Base-by-base conservation (phyloP, 768 basidiomycete species). In the Pulveroboletus ravenelii region DNA sequence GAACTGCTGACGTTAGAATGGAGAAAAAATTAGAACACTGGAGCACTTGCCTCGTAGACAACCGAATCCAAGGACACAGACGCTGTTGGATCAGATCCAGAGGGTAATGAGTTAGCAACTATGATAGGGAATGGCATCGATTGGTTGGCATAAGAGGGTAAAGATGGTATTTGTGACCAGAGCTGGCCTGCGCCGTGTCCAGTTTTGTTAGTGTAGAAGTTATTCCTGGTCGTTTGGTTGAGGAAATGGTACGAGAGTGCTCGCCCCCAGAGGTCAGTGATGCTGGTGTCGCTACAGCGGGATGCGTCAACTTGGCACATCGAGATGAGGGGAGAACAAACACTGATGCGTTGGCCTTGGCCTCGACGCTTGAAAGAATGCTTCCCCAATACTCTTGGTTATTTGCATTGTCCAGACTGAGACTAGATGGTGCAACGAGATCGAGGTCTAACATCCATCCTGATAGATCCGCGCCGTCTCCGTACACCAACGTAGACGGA, bases 161-260 rank as follows among this genome's bases (percentile, higher is more conserved):
- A 72, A 18, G 60, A 55, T 2, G 77, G 72, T 32, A 86, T 74
- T 13, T 79, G 61, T 3, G 84, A 85, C 79, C 84, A 84, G 10
- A 85, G 73, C 49, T 84, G 77, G 6, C 85, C 86, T n/a, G 84
- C 81, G n/a, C 85, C 85, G 53, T 89, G 86, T 23, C 20, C 20
- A 23, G 20, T 23, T 23, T 23, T 2, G 20, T 23, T 23, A 23
- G 20, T 23, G 20, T 23, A 23, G 4, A 23, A 23, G 20, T 23
- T 23, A 4, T 4, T 23, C 20, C 20, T 23, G 20, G 20, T 23
- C 20, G 20, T 23, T 23, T 23, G 20, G 20, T 23, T 23, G 2
- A 23, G 20, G 20, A 23, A 23, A 23, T 23, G 20, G 20, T 23
- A 23, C 20, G 20, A 23, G 20, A 23, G 20, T 23, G 20, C 20